Evolutionary conservation across 1,139 yeast genomes (phyloP), one percentile per base, ranked within the genome.

Genomic region (Scheffersomyces cryptocercus): DNA sequence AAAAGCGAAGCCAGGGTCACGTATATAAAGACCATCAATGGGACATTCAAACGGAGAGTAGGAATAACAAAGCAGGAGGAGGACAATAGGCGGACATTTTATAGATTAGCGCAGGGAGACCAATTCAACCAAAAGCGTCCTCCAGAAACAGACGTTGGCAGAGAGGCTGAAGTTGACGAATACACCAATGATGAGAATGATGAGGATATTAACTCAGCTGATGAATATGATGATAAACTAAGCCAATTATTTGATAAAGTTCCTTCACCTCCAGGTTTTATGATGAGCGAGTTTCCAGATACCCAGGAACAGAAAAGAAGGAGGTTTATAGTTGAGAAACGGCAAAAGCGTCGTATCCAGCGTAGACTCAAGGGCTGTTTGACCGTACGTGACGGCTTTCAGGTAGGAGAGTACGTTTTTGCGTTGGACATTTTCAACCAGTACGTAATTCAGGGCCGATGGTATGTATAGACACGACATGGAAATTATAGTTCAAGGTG

Each of bases 201-300:
- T n/a, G 39, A 32, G 24, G 26, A 6, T 7, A 20, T 20, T 20
- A 9, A 20, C 9, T 20, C 26, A 20, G 26, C 26, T 20, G 26
- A 20, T 20, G 48, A 46, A 12, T 46, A 41, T 32, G 51, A 51
- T 16, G 56, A 48, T 12, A 42, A 40, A 16, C 30, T 47, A 35
- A 53, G 57, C 37, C 75, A 70, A 51, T 50, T 67, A 5, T 67
- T 59, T 51, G 75, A 70, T 41, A 67, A 77, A 53, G 76, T 79
- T 24, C 78, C 77, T 40, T 78, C 85, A 3, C 88, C 88, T 1
- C 86, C 86, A 2, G 88, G 88, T 1, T 82, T 75, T 59, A 83
- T 81, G 62, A 62, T 75, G 36, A 73, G 83, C 35, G 87, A 81
- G 46, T 84, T 84, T 52, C 87, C 88, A 1, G 66, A 67, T 12